These are phyloP conservation scores for Metschnikowia dekortorum DNA, from an alignment of 805 yeast genomes.

Conservation along the genomic window DNA sequence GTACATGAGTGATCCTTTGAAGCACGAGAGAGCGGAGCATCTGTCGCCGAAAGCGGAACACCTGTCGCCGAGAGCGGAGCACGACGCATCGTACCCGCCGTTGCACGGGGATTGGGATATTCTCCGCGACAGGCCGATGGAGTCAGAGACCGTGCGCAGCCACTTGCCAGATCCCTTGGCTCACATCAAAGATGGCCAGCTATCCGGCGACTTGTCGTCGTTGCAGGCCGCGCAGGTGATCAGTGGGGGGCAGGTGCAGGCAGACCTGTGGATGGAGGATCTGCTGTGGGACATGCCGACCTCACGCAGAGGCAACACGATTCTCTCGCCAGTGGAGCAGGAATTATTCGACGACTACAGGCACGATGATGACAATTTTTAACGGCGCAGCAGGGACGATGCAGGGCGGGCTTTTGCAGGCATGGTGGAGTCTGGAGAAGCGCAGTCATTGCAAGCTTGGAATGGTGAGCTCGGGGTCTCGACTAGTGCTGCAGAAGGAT, in stretches of 20 bases:
- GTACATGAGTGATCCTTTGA: slow-evolving; percentile 19
- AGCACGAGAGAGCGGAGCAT: slow-evolving; percentile 7
- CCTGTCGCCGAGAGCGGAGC: background rate
- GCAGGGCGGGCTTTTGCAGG: background rate
- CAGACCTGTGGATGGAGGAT: slow-evolving; percentile 35
- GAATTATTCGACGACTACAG: slow-evolving; percentile 41
- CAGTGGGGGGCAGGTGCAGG: slow-evolving; percentile 38
- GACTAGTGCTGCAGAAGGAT: too few species aligned
- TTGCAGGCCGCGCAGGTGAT: slow-evolving; percentile 37
- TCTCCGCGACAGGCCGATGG: slow-evolving; percentile 10
- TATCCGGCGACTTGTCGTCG: slow-evolving; percentile 26
- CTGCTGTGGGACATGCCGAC: slow-evolving; percentile 17
- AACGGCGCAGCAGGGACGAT: background rate
- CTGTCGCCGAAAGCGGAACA: too few species aligned
- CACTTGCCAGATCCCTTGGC: slow-evolving; percentile 43
- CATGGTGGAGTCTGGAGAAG: too few species aligned
- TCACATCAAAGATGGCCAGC: slow-evolving; percentile 38
- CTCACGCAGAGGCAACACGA: slow-evolving; percentile 7
- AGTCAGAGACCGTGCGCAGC: slow-evolving; percentile 15
- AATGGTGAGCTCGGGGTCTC: too few species aligned
- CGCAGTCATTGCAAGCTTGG: too few species aligned
- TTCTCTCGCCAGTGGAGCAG: slow-evolving; percentile 30
- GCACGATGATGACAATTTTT: slow-evolving; percentile 30
- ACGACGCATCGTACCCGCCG: background rate
- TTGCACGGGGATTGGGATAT: background rate